Base-by-base conservation (phyloP, 2,329 filamentous ascomycete genomes). In the Paecilomyces variotii region DNA sequence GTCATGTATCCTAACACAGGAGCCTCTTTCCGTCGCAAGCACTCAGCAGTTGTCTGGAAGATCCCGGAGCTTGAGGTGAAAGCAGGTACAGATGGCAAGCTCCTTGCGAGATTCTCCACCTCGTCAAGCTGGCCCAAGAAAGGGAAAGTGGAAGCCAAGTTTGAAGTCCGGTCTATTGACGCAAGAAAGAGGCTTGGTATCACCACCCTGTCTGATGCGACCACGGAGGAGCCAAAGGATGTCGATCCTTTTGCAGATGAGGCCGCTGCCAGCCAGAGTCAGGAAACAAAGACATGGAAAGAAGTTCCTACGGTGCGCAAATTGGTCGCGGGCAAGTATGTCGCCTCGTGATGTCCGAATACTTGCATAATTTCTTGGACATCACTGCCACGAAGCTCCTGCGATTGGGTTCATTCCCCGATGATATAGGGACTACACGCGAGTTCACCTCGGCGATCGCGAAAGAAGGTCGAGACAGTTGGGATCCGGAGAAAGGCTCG, bases 71-170 rank as follows among this genome's bases (percentile, higher is more conserved):
- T 87, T 0, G 79, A 80, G 52, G 76, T 83, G 7, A 85, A 85
- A 56, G 65, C 70, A 55, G 74, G 77, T 32, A 72, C 78, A 35
- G 82, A 84, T 63, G 82, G 88, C 67, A 93, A 91, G 75, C 84
- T 97, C 59, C 86, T 96, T 5, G 94, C 91, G 60, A 85, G 91
- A 2, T 89, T 99, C 65, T 78, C 87, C 26, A 90, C 89, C 0
- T 87, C 92, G 34, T 84, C 84, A 26, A 80, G 84, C 56, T 85
- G 85, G 65, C 86, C 89, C 0, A 85, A 84, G 62, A 84, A 89
- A 4, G 91, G 91, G 0, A 86, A 84, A 57, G 82, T 95, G 7
- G 93, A 99, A 72, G 90, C 90, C 0, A 81, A 87, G 58, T 97
- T 92, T 86, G 91, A 96, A 70, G 77, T 88, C 25, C 71, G 69